Evolutionary conservation across 2,329 filamentous ascomycete species (phyloP).

Genomic region (Talaromyces funiculosus): DNA sequence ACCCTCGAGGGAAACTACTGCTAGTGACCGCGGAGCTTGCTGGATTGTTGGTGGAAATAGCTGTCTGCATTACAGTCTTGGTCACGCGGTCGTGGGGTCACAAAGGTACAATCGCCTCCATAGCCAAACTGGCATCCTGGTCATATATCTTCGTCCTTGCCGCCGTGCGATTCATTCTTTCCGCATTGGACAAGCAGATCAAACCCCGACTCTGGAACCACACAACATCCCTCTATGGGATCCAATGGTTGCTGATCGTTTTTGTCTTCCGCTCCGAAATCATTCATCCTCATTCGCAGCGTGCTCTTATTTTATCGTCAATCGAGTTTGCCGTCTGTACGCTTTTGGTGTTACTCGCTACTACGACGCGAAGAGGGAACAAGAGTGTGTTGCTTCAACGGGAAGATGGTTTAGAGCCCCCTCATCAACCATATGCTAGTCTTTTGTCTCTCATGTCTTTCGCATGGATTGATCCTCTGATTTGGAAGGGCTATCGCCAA

Average conservation of each 20-base stretch:
- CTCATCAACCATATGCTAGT: constrained; percentile 79
- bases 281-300: constrained; percentile 64
- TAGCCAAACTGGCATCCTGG: constrained; percentile 69
- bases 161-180: constrained; percentile 62
- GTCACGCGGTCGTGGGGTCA: constrained; percentile 55
- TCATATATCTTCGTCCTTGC: constrained; percentile 71
- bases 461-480: constrained; percentile 81
- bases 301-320: constrained; percentile 61
- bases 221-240: constrained; percentile 74
- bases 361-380: constrained; percentile 86
- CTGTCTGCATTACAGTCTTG: constrained; percentile 61
- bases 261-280: constrained; percentile 79
- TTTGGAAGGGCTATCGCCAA: constrained; percentile 82
- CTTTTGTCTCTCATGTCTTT: constrained; percentile 84
- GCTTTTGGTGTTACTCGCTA: constrained; percentile 66
- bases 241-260: constrained; percentile 72
- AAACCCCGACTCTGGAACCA: constrained; percentile 85
- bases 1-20: constrained; percentile 65
- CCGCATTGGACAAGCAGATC: constrained; percentile 56
- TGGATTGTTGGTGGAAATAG: constrained; percentile 66
- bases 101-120: constrained; percentile 54
- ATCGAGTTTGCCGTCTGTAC: constrained; percentile 69
- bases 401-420: constrained; percentile 82
- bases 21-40: constrained; percentile 69
- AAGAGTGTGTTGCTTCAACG: constrained; percentile 82